Base-by-base conservation (phyloP, 1,139 yeast species). In the Cylindricascospora bacillispora region DNA sequence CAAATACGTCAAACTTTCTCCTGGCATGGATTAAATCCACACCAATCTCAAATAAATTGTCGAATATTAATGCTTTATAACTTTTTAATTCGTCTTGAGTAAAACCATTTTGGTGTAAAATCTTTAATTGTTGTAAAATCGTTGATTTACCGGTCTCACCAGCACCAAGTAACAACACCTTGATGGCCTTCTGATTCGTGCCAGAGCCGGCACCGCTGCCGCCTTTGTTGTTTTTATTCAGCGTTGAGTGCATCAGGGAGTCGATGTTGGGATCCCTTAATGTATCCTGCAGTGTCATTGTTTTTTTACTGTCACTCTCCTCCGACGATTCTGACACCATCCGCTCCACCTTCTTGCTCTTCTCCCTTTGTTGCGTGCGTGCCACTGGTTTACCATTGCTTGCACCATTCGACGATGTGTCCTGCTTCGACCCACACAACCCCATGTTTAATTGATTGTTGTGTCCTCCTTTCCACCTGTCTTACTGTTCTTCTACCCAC, bases 111-210 rank as follows among this genome's bases (percentile, higher is more conserved):
- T 77, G 78, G 48, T 77, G 85, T 33, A 78, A 56, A 30, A 78
- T 76, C 49, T 76, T 78, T 62, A 78, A 66, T 52, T 78, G 89
- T 47, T 77, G 79, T 29, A 78, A 68, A 28, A 78, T 72, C 4
- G 89, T 78, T 3, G 85, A 74, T 46, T 78, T 78, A 11, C 89
- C 89, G 44, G 79, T 69, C 47, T 79, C 92, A 15, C 89, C 92
- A 1, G 86, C 73, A 5, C 92, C 92, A 31, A 79, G 56, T 25
- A 79, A 57, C 22, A 79, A 57, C 25, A 76, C 71, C 48, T 78
- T 78, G 20, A 75, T 27, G 14, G 29, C 29, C 15, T 27, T 20
- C 13, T 22, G 25, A 12, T 41, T 45, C n/a, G n/a, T n/a, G n/a
- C n/a, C n/a, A n/a, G n/a, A n/a, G n/a, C n/a, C n/a, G n/a, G n/a